Evolutionary conservation across 2,329 filamentous ascomycete genomes (phyloP).

Genomic region (Sclerotinia trifoliorum): DNA sequence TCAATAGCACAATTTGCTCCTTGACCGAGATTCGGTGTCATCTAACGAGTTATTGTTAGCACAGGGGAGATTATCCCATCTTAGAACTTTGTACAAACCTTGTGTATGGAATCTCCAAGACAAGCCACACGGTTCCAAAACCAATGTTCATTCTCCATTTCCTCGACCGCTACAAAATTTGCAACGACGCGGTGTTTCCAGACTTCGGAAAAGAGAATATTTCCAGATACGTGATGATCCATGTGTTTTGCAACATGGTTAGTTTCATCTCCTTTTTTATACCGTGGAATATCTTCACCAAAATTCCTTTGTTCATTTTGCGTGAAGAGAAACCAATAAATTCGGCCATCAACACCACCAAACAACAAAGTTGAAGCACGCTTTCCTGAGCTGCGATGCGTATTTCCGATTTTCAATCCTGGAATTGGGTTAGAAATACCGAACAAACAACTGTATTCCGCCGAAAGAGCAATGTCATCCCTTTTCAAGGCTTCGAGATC

Average conservation of each 20-base stretch:
- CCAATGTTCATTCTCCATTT: slow-evolving; percentile 28
- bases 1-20: slow-evolving; percentile 46
- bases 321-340: slow-evolving; percentile 22
- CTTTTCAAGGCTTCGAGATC: slow-evolving; percentile 15
- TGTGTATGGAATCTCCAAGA: slow-evolving; percentile 31
- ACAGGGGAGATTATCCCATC: fast-evolving
- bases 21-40: slow-evolving; percentile 37
- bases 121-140: slow-evolving; percentile 28
- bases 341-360: slow-evolving; percentile 2
- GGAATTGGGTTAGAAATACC: slow-evolving; percentile 27
- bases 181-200: slow-evolving; percentile 10
- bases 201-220: slow-evolving; percentile 10
- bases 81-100: slow-evolving; percentile 28
- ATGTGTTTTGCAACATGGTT: background rate
- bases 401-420: slow-evolving; percentile 26
- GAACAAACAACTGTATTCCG: slow-evolving; percentile 35
- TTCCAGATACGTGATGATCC: slow-evolving; percentile 9
- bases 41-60: background rate
- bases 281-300: slow-evolving; percentile 6
- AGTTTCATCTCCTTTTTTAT: slow-evolving; percentile 7
- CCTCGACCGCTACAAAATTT: slow-evolving; percentile 12
- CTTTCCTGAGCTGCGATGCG: slow-evolving; percentile 17
- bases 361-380: slow-evolving; percentile 13
- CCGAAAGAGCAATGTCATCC: slow-evolving; percentile 23
- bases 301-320: slow-evolving; percentile 14